Evolutionary conservation across 148 eudicot genomes (phyloP).

Genomic region (Chenopodium berlandieri): DNA sequence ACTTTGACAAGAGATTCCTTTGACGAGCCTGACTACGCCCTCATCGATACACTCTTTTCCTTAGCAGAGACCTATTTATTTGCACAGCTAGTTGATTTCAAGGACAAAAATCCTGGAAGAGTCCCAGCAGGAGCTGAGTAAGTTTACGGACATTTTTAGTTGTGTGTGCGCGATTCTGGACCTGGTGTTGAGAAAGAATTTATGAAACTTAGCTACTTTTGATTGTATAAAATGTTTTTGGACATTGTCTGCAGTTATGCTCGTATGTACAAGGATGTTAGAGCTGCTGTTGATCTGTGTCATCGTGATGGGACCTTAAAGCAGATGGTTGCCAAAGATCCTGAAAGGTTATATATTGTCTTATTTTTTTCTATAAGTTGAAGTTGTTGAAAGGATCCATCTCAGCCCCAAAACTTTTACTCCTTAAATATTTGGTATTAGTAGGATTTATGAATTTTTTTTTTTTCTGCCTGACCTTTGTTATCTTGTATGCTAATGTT

Average conservation of each 20-base stretch:
- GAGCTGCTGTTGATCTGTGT: constrained; percentile 97
- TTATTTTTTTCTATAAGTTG: neutral
- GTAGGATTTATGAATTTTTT: neutral
- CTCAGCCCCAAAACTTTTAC: neutral
- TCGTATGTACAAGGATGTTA: constrained; percentile 87
- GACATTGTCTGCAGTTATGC: constrained; percentile 60
- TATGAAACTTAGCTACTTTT: neutral
- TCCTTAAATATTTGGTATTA: neutral
- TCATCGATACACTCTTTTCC: constrained; percentile 92
- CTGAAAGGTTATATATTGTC: constrained; percentile 51
- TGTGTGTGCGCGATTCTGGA: neutral
- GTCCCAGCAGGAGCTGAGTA: constrained; percentile 73
- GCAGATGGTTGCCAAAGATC: constrained; percentile 95
- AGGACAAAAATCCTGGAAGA: constrained; percentile 79
- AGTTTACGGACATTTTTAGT: constrained; percentile 30
- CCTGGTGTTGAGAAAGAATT: neutral
- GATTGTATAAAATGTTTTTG: neutral
- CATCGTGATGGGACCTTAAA: constrained; percentile 98
- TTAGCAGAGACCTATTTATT: constrained; percentile 96
- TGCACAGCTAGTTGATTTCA: constrained; percentile 96
- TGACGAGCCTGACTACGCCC: constrained; percentile 97
- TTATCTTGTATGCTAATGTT: neutral
- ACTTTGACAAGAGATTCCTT: constrained; percentile 80
- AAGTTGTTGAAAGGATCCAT: neutral
- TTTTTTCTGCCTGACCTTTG: neutral